These are phyloP conservation scores for Pyrenochaeta sp. DNA, from an alignment of 2,329 filamentous ascomycete species.

Conservation along the genomic window DNA sequence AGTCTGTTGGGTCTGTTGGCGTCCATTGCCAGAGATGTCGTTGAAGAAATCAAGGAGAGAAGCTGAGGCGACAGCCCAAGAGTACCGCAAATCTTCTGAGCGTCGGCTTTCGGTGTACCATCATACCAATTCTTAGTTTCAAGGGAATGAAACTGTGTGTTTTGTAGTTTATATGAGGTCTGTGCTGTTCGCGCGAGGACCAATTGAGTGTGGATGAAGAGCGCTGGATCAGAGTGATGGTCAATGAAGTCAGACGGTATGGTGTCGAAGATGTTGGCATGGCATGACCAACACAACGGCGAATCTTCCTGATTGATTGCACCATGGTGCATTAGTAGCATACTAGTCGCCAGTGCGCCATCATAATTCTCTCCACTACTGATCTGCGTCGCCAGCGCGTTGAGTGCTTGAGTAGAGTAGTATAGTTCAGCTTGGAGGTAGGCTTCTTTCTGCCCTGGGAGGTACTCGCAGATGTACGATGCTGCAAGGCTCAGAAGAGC, in stretches of 20 bases:
- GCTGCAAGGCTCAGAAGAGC: conserved; percentile 44
- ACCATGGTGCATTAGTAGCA: conserved; percentile 46
- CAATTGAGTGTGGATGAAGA: conserved; percentile 42
- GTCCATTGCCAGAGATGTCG: conserved; percentile 33
- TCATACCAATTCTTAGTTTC: conserved; percentile 39
- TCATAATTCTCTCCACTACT: conserved; percentile 36
- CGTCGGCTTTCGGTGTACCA: conserved; percentile 24
- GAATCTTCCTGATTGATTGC: conserved; percentile 38
- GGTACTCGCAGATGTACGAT: conserved; percentile 42
- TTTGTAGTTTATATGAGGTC: conserved; percentile 28
- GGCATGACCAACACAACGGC: conserved; percentile 43
- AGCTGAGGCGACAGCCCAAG: conserved; percentile 42
- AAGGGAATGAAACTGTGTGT: conserved; percentile 32
- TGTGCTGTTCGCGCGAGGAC: conserved; percentile 41
- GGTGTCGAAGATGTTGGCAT: conserved; percentile 44
- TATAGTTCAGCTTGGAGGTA: conserved; percentile 44
- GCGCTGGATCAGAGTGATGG: conserved; percentile 34
- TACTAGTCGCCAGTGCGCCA: conserved; percentile 43
- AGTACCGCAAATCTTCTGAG: conserved; percentile 34
- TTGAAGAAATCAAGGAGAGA: conserved; percentile 39
- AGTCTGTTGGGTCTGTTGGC: conserved; percentile 22
- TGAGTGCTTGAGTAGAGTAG: conserved; percentile 44
- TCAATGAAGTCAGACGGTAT: conserved; percentile 33
- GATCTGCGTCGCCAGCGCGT: conserved; percentile 39
- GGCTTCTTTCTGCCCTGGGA: conserved; percentile 36